phyloP scores from a whole-genome alignment of 2,329 filamentous ascomycete species.

The Colletotrichum lini region DNA sequence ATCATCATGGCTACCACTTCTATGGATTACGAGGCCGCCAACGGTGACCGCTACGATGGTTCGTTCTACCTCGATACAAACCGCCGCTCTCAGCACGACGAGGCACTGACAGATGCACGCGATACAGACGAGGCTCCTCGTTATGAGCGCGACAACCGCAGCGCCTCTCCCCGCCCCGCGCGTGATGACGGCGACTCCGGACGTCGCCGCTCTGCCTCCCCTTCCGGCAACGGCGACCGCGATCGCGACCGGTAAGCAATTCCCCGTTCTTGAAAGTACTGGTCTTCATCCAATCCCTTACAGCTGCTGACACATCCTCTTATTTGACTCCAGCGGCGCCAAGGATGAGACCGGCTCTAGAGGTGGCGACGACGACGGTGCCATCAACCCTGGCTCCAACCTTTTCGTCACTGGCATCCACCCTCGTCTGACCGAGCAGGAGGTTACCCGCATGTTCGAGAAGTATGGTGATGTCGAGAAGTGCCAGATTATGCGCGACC shows the following conservation, averaged over 20 bases:
- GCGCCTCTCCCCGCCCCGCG: conserved; percentile 73
- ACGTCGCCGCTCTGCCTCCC: conserved; percentile 75
- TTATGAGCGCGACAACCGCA: conserved; percentile 77
- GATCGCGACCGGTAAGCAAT: conserved; percentile 64
- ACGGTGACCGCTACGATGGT: conserved; percentile 78
- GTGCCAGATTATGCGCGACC: conserved; percentile 99
- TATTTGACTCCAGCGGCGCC: conserved; percentile 53
- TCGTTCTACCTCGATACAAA: conserved; percentile 47
- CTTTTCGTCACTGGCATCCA: conserved; percentile 99
- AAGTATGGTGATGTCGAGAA: conserved; percentile 99
- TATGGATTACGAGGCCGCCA: conserved; percentile 80
- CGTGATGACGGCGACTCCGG: conserved; percentile 73
- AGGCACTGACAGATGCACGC: conserved; percentile 22
- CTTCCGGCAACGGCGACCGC: conserved; percentile 67
- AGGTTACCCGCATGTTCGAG: conserved; percentile 95
- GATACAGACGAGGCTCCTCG: conserved; percentile 73
- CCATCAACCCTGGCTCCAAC: conserved; percentile 95
- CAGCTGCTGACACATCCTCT: conserved; percentile 33
- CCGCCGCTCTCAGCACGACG: conserved; percentile 26
- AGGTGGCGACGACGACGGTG: conserved; percentile 80
- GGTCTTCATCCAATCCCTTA: conserved; percentile 4
- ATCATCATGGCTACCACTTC: conserved; percentile 72
- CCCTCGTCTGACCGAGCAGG: conserved; percentile 88
- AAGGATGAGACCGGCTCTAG: conserved; percentile 68
- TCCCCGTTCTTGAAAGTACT: neutral